Evolutionary conservation across 2,329 filamentous ascomycete genomes (phyloP), one percentile per base, ranked within the genome.

Genomic region (Claviceps quebecensis): DNA sequence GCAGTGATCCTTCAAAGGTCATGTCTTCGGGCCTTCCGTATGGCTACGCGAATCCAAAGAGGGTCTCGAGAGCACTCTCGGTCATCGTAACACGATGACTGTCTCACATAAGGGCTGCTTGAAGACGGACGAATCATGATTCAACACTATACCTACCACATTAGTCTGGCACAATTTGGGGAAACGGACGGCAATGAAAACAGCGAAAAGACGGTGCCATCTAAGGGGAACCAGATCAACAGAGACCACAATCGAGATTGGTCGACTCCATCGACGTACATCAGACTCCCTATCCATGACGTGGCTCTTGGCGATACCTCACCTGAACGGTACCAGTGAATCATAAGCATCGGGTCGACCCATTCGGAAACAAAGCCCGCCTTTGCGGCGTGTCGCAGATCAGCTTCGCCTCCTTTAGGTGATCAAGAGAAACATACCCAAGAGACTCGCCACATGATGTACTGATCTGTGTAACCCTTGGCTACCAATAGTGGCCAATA

Each of bases 401-500:
- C 50, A 49, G 50, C 49, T 49, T 39, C 47, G 45, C 14, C 23
- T 29, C 43, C 19, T 47, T 26, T 34, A 17, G 9, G 19, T 43
- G 26, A 36, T 39, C 13, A 8, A 45, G 16, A 50, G 23, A 45
- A 6, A 45, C 29, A 53, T 40, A 43, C 23, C 47, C 37, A 47
- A 26, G 22, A 29, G 40, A 34, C 9, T 44, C 47, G 50, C 46
- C 52, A 55, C 51, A 50, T 50, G 51, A 37, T 49, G n/a, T 45
- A 52, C 44, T 54, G 39, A 51, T 51, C 48, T 34, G 56, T 56
- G 54, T 55, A 55, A 56, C 55, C 52, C 38, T 38, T 45, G 38
- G 49, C 36, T 45, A 47, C 47, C 49, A 43, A 46, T 49, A 52
- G 50, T 47, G 19, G 44, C 45, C 48, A 47, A 29, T 29, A 45